A percentile compares a stretch with the other conserved stretches of the same genome.
Conservation (phyloP, 2,329 filamentous ascomycete genomes). For the Colletotrichum noveboracense region DNA sequence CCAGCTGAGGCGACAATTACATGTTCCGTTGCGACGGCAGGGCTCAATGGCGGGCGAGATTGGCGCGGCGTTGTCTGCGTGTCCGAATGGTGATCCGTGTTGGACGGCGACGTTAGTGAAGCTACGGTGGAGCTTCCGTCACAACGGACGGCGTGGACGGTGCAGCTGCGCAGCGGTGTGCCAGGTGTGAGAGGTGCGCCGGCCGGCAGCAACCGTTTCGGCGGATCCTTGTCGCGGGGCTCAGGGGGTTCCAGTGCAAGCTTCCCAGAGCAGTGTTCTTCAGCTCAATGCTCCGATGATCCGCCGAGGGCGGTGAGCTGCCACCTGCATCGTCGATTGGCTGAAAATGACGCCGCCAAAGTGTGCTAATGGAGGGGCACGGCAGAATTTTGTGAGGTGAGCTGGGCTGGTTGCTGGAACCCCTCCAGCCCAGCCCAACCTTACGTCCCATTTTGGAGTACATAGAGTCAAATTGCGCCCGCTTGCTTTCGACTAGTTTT, state of each 20-base stretch:
- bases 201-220: neutral
- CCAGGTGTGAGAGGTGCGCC: neutral
- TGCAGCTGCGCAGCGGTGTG: neutral
- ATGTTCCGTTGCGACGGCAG: neutral
- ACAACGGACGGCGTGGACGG: neutral
- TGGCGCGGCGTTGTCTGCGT: neutral
- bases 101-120: neutral
- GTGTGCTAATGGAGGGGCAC: slow-evolving; percentile 21
- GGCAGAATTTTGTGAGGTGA: slow-evolving; percentile 27
- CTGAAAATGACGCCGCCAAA: neutral
- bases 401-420: neutral
- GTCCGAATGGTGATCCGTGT: neutral
- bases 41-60: neutral
- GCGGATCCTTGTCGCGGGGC: neutral
- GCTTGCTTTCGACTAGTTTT: slow-evolving; percentile 23
- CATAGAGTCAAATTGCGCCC: neutral
- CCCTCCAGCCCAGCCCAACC: neutral
- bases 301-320: slow-evolving; percentile 1
- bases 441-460: neutral
- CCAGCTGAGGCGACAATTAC: slow-evolving; percentile 8
- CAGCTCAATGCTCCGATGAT: neutral
- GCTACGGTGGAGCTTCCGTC: slow-evolving; percentile 2
- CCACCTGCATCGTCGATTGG: neutral
- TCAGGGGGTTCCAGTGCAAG: neutral
- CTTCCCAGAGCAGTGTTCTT: neutral